A percentile compares a stretch with the other conserved stretches of the same genome.
phyloP scores from a whole-genome alignment of 768 basidiomycete species.

The Lentinula boryana region DNA sequence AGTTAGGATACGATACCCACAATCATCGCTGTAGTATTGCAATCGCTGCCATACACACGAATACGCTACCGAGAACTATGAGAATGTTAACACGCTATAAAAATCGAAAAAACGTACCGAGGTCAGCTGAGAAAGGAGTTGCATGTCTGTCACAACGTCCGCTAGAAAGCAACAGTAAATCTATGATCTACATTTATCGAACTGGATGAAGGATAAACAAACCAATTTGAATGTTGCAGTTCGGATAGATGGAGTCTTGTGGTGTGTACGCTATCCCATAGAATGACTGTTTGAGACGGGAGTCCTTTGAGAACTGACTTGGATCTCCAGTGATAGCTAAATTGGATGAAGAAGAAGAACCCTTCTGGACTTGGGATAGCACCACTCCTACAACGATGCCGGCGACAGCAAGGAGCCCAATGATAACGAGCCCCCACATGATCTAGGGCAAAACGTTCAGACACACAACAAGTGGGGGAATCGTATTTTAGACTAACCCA shows the following conservation, averaged over 20 bases:
- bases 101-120: slow-evolving; percentile 23
- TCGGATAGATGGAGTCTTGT: slow-evolving; percentile 58
- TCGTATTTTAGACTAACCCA: not conserved
- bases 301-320: slow-evolving; percentile 69
- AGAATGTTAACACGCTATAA: not conserved
- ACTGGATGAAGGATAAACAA: slow-evolving; percentile 38
- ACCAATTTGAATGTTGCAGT: slow-evolving; percentile 51
- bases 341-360: slow-evolving; percentile 7
- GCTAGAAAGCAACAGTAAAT: not conserved
- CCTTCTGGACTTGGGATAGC: slow-evolving; percentile 25
- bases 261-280: slow-evolving; percentile 88
- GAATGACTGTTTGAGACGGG: slow-evolving; percentile 65
- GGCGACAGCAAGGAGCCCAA: slow-evolving; percentile 32
- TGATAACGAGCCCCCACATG: slow-evolving; percentile 27
- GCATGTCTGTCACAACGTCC: slow-evolving; percentile 5
- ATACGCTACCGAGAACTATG: slow-evolving; percentile 30
- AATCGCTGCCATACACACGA: slow-evolving; percentile 84
- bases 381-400: slow-evolving; percentile 51
- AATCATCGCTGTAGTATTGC: slow-evolving; percentile 75
- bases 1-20: slow-evolving; percentile 27
- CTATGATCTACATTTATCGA: slow-evolving; percentile 57
- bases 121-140: slow-evolving; percentile 85
- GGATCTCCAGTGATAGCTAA: slow-evolving; percentile 46
- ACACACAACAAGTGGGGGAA: not conserved
- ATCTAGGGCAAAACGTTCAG: slow-evolving; percentile 28